Percentiles rank a stretch among this genome's conserved stretches.
Conservation (phyloP, 129 eudicot genomes). For the Logfia minima region DNA sequence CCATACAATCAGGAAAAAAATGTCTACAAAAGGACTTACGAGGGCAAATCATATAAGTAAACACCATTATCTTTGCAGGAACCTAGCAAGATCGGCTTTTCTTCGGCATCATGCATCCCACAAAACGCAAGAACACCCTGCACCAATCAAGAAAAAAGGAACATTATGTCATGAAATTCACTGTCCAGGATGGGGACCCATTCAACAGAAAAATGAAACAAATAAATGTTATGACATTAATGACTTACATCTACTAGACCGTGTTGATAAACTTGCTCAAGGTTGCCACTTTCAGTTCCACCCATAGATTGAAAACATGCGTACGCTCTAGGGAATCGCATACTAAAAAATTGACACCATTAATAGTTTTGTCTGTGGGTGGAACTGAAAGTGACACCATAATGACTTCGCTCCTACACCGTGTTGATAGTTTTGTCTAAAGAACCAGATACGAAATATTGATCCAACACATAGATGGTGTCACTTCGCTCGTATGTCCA, state of each 20-base stretch:
- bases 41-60: constrained; percentile 62
- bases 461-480: constrained; percentile 61
- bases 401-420: too few relatives aligned
- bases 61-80: constrained; percentile 56
- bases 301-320: too few relatives aligned
- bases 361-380: too few relatives aligned
- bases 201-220: background rate
- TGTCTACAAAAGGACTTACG: constrained; percentile 41
- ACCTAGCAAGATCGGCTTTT: constrained; percentile 52
- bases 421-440: constrained; percentile 55
- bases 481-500: constrained; percentile 54
- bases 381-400: too few relatives aligned
- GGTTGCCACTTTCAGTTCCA: constrained; percentile 51
- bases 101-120: constrained; percentile 58
- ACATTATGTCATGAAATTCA: background rate
- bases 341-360: too few relatives aligned
- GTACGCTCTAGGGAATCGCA: constrained; percentile 41
- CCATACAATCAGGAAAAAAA: background rate
- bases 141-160: constrained; percentile 9
- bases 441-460: constrained; percentile 57
- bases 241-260: constrained; percentile 56
- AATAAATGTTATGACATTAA: background rate
- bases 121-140: constrained; percentile 60
- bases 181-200: background rate
- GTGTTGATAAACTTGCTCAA: constrained; percentile 47